phyloP scores from a whole-genome alignment of 169 alveolate species.

The Eimeria maxima region DNA sequence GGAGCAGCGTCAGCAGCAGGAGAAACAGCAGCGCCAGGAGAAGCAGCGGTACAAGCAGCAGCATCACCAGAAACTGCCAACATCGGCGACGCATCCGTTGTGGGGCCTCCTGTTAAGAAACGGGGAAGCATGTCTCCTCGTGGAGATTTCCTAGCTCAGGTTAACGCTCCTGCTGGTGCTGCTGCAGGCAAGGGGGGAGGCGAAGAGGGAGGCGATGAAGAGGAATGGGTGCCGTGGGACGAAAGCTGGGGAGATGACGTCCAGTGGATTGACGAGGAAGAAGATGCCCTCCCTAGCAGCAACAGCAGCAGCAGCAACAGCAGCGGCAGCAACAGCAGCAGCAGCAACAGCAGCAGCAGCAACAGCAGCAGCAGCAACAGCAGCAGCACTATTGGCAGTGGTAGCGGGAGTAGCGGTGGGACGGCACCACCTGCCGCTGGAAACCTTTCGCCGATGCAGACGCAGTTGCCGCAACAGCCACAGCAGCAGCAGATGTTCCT shows the following conservation, averaged over 20 bases:
- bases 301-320: slow-evolving; percentile 10
- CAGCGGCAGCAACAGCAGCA: not conserved
- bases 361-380: not conserved
- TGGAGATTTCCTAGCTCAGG: not conserved
- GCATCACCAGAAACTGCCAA: not conserved
- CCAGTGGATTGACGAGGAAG: slow-evolving; percentile 33
- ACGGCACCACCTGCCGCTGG: not conserved
- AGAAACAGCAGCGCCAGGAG: not conserved
- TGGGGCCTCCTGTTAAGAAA: not conserved
- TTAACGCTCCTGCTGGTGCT: not conserved
- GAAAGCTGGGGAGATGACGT: slow-evolving; percentile 61
- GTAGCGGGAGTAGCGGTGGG: not conserved
- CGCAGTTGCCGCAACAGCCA: slow-evolving; percentile 13
- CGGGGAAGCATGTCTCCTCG: slow-evolving; percentile 11
- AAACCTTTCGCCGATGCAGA: not conserved
- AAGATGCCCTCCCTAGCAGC: not conserved
- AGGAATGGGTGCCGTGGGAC: slow-evolving; percentile 46
- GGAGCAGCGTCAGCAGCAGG: not conserved
- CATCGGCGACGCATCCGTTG: not conserved
- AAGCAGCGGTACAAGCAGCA: slow-evolving; percentile 6
- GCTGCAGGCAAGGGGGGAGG: not conserved
- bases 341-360: not conserved
- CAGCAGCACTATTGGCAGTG: not conserved
- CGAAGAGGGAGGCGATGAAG: not conserved
- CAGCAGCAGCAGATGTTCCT: slow-evolving; percentile 9